Evolutionary conservation across 208 protist genomes (phyloP), one percentile per base, ranked within the genome.

Genomic region (Leishmania arabica): DNA sequence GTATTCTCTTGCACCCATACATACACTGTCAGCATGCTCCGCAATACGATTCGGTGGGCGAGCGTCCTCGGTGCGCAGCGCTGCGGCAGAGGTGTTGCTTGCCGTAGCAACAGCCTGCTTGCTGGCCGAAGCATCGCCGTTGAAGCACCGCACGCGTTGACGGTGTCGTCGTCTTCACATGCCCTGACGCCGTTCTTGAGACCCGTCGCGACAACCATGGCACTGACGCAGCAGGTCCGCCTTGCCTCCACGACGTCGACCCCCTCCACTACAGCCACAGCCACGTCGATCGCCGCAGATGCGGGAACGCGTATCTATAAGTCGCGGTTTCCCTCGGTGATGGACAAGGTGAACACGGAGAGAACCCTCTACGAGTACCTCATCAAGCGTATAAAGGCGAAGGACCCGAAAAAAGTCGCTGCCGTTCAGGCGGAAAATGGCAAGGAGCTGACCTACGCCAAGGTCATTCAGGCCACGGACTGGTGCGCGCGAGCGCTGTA

Each of bases 281-380:
- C 49, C 65, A 51, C 45, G 31, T 40, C 54, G 49, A 15, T 42
- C 8, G 15, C 72, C 15, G 71, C n/a, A 24, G 68, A n/a, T n/a
- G 53, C 68, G 3, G 53, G 42, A 37, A 6, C 5, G 56, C 77
- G 64, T 51, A 79, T 87, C 71, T 84, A 84, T 64, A 62, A 27
- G 60, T 87, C 84, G 9, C 19, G n/a, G 37, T 53, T 71, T 9
- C 80, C 84, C 24, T 84, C 80, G 24, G 42, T 87, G 42, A 70
- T 84, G 19, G 21, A 60, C 40, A n/a, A 45, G 17, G 56, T 87
- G 19, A 72, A 81, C 34, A 72, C 68, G 80, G 80, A 87, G 65
- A 64, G 34, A 19, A 81, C 56, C 15, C 80, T 87, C n/a, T 87
- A 81, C 64, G 75, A 80, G 45, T 87, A 74, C 80, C 65, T 84